Percentiles rank a stretch among this genome's conserved stretches.
These are phyloP conservation scores for Musa beccarii DNA, from an alignment of 176 grass and related monocot species.

Conservation along the genomic window DNA sequence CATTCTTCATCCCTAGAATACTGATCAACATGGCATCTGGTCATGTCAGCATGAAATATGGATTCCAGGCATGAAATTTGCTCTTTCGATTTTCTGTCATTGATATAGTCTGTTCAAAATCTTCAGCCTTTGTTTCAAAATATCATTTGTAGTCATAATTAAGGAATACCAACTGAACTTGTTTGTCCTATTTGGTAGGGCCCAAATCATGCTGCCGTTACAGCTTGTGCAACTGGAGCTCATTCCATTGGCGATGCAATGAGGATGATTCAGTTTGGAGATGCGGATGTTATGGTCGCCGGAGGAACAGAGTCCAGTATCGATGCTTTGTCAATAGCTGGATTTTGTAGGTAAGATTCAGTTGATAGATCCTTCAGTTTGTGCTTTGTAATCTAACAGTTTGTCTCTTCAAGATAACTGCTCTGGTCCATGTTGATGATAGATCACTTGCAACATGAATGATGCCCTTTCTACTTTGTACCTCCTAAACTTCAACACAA, in stretches of 20 bases:
- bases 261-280: constrained; percentile 95
- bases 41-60: constrained; percentile 93
- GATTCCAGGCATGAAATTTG: constrained; percentile 54
- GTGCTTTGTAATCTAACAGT: too few species aligned
- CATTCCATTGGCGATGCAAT: constrained; percentile 94
- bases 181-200: constrained; percentile 36
- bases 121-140: not conserved
- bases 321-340: constrained; percentile 89
- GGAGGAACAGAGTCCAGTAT: constrained; percentile 92
- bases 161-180: not conserved
- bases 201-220: constrained; percentile 94
- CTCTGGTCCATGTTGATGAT: too few species aligned
- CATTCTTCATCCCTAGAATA: constrained; percentile 86
- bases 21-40: constrained; percentile 98
- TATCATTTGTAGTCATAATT: not conserved
- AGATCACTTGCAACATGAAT: too few species aligned
- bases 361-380: not conserved
- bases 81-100: not conserved
- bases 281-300: constrained; percentile 90
- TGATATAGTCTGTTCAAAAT: not conserved
- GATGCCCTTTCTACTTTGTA: too few species aligned
- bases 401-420: too few species aligned
- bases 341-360: constrained; percentile 70
- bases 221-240: constrained; percentile 89
- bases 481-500: too few species aligned